A percentile compares a stretch with the other conserved stretches of the same genome.
Evolutionary conservation across 2,329 filamentous ascomycete species (phyloP).

Genomic region (Aspergillus amoenus): DNA sequence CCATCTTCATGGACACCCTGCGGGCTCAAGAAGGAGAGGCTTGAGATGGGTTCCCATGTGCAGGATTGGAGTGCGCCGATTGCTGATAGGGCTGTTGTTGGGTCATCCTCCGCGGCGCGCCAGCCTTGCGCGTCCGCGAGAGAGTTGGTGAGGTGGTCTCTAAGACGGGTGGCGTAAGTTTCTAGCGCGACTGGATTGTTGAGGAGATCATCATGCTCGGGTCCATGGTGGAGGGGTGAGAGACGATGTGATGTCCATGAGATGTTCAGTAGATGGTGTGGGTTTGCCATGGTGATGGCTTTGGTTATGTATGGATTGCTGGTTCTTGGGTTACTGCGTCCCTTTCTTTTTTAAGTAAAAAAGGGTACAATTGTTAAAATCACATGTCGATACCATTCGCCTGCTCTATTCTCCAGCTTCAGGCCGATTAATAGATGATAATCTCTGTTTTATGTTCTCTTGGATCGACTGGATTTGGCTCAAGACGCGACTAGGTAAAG

Average conservation of each 20-base stretch:
- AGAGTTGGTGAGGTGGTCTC: slow-evolving; percentile 49
- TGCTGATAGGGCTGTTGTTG: slow-evolving; percentile 38
- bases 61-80: slow-evolving; percentile 51
- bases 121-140: slow-evolving; percentile 46
- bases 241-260: slow-evolving; percentile 56
- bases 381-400: slow-evolving; percentile 4
- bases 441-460: not conserved
- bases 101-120: slow-evolving; percentile 31
- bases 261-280: slow-evolving; percentile 50
- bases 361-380: not conserved
- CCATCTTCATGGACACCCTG: not conserved
- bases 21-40: slow-evolving; percentile 28
- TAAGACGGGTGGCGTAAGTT: slow-evolving; percentile 49
- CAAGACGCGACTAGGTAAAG: slow-evolving; percentile 7
- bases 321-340: not conserved
- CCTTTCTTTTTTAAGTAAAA: not conserved
- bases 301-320: not conserved
- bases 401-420: not conserved
- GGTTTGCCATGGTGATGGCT: slow-evolving; percentile 24
- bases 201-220: slow-evolving; percentile 36
- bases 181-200: slow-evolving; percentile 38
- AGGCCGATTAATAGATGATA: not conserved
- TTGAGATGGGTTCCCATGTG: slow-evolving; percentile 42
- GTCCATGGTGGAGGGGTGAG: slow-evolving; percentile 53
- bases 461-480: not conserved